phyloP scores from a whole-genome alignment of 108 stramenopile genomes.

The Pseudonitzschia delicatissima region DNA sequence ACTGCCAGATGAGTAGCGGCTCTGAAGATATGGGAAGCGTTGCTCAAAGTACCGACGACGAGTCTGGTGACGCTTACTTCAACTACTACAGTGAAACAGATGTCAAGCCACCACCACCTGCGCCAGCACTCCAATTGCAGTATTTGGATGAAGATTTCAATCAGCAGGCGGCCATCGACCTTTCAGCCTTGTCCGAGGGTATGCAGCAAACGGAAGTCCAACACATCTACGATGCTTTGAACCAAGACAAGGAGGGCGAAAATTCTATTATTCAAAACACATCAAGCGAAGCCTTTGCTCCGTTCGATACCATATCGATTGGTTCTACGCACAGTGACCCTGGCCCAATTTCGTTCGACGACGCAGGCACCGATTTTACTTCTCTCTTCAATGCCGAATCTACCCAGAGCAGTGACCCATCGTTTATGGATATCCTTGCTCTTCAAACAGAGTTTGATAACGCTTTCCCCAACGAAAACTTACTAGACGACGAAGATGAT shows the following conservation, averaged over 20 bases:
- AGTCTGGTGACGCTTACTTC: slow-evolving; percentile 12
- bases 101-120: no score
- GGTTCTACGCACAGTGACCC: slow-evolving; percentile 7
- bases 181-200: no score
- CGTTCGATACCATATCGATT: slow-evolving; percentile 6
- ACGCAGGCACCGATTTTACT: no score
- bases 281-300: no score
- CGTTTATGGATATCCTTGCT: neutral
- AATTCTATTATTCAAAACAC: neutral
- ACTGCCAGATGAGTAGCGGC: no score
- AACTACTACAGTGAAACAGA: no score
- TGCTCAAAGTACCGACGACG: slow-evolving; percentile 20
- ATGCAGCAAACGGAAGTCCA: no score
- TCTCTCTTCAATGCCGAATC: no score
- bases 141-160: no score
- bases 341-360: neutral
- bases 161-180: no score
- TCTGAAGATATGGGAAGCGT: slow-evolving; percentile 13
- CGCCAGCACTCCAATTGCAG: no score
- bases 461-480: neutral
- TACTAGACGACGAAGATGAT: slow-evolving; percentile 1
- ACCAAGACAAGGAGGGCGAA: slow-evolving; percentile 6
- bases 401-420: no score
- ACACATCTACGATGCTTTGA: slow-evolving; percentile 9
- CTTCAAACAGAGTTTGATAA: neutral